Conservation (phyloP, 116 monocot species). For the Cymodocea nodosa region DNA sequence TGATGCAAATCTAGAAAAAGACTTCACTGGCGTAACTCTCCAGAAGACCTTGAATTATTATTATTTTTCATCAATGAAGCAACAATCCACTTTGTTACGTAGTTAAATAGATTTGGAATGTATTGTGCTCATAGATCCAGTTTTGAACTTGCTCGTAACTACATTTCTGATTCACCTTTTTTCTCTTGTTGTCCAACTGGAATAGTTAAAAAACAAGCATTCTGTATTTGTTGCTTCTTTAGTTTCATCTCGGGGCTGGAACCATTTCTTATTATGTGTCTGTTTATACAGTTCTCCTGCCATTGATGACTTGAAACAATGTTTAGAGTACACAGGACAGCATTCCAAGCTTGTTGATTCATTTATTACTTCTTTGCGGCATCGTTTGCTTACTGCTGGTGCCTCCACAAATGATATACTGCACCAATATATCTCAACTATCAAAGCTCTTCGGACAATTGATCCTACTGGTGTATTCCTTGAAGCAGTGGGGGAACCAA, state of each 20-base stretch:
- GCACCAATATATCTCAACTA: conserved; percentile 97
- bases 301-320: conserved; percentile 88
- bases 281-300: conserved; percentile 68
- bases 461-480: conserved; percentile 94
- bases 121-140: too few relatives aligned
- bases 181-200: too few relatives aligned
- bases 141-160: too few relatives aligned
- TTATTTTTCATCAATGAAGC: too few relatives aligned
- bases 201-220: too few relatives aligned
- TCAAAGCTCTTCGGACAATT: conserved; percentile 79
- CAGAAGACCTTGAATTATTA: too few relatives aligned
- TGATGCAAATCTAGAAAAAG: too few relatives aligned
- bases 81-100: too few relatives aligned
- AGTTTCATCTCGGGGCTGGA: not conserved
- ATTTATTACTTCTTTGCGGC: conserved; percentile 74
- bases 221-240: not conserved
- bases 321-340: conserved; percentile 93
- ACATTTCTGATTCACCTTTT: too few relatives aligned
- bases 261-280: not conserved
- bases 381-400: conserved; percentile 91
- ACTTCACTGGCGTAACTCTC: too few relatives aligned
- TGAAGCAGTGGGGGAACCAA: conserved; percentile 90
- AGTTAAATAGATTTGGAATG: too few relatives aligned
- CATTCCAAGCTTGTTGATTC: conserved; percentile 95
- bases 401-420: conserved; percentile 98